phyloP scores from a whole-genome alignment of 345 rosid genomes.

The Stellera chamaejasme region DNA sequence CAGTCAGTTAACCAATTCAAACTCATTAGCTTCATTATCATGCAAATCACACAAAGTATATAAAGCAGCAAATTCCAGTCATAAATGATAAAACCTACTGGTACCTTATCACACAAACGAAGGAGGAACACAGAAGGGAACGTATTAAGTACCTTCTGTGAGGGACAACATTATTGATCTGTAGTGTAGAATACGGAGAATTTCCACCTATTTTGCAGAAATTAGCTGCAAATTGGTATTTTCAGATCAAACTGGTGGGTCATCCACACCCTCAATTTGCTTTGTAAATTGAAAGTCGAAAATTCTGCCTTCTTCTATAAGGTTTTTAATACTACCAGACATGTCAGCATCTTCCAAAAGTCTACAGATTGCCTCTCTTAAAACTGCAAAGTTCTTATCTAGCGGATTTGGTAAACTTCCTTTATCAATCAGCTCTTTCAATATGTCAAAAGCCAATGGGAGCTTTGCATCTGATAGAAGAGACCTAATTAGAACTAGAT shows the following conservation, averaged over 20 bases:
- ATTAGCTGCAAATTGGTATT: no score
- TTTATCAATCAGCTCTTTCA: slow-evolving; percentile 47
- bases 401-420: slow-evolving; percentile 39
- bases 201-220: no score
- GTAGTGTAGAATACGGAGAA: no score
- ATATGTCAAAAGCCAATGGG: slow-evolving; percentile 42
- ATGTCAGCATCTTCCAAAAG: slow-evolving; percentile 49
- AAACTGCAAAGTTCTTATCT: slow-evolving; percentile 36
- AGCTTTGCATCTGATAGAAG: slow-evolving; percentile 37
- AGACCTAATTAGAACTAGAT: slow-evolving; percentile 38
- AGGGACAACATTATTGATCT: no score
- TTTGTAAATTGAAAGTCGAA: slow-evolving; percentile 13
- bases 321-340: slow-evolving; percentile 34
- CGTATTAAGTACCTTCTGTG: no score
- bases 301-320: slow-evolving; percentile 35
- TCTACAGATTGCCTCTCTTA: slow-evolving; percentile 38
- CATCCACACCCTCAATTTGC: slow-evolving; percentile 11
- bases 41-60: no score
- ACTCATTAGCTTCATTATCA: not conserved
- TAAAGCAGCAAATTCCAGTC: no score
- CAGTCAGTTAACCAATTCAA: no score
- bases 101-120: no score
- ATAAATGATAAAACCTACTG: no score
- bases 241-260: slow-evolving; percentile 5
- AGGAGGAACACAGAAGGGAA: no score